Percentiles rank a stretch among this genome's conserved stretches.
phyloP scores from a whole-genome alignment of 2,329 filamentous ascomycete genomes.

The Fusarium sp. region DNA sequence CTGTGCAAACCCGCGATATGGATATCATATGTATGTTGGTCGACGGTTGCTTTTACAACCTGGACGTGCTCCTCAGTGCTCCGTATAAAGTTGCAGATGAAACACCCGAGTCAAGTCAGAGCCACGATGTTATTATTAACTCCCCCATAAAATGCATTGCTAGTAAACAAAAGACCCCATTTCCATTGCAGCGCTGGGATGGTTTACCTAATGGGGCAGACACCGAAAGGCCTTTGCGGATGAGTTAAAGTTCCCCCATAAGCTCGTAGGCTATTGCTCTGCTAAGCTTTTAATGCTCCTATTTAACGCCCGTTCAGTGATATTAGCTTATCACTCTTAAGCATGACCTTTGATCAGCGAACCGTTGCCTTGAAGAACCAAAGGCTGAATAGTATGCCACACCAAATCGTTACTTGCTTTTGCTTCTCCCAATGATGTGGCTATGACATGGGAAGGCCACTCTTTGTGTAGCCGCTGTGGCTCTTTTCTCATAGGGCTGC shows the following conservation, averaged over 20 bases:
- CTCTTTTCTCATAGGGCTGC: constrained; percentile 41
- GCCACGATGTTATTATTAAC: constrained; percentile 11
- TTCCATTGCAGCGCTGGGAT: constrained; percentile 1
- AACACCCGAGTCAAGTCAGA: constrained; percentile 34
- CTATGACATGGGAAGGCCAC: neutral
- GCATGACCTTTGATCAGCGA: neutral
- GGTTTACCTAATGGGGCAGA: constrained; percentile 35
- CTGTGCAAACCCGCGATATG: neutral
- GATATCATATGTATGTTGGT: neutral
- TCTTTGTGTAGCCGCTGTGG: constrained; percentile 27
- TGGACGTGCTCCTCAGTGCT: neutral
- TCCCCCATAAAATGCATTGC: constrained; percentile 20
- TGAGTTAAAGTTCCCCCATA: constrained; percentile 22
- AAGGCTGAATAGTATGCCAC: constrained; percentile 7
- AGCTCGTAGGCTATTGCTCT: constrained; percentile 1
- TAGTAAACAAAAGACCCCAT: constrained; percentile 3
- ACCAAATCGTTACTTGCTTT: neutral
- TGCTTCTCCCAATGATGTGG: neutral
- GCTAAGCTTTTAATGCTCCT: neutral
- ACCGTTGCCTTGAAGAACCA: neutral
- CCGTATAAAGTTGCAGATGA: constrained; percentile 21
- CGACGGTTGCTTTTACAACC: neutral
- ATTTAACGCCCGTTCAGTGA: constrained; percentile 12
- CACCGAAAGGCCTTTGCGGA: constrained; percentile 28
- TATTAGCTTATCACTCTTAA: neutral